Conservation (phyloP, 768 basidiomycete species). For the Coprinopsis sp. region DNA sequence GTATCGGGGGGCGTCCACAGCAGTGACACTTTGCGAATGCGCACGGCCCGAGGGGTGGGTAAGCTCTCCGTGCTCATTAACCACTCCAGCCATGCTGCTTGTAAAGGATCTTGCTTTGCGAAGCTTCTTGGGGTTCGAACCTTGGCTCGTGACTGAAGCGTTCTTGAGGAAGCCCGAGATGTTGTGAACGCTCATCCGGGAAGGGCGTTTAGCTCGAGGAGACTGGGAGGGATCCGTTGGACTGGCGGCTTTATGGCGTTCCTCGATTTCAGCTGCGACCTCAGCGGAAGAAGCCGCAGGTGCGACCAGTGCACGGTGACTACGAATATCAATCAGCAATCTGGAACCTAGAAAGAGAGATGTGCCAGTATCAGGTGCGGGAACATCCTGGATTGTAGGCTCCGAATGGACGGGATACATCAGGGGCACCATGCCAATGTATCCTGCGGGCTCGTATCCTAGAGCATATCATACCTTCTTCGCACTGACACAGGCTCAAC, state of each 20-base stretch:
- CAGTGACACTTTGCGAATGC: constrained; percentile 78
- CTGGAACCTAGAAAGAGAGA: constrained; percentile 5
- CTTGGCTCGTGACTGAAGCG: constrained; percentile 24
- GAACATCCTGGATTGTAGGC: no score
- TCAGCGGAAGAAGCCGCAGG: constrained; percentile 52
- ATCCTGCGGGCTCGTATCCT: no score
- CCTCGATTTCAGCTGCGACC: constrained; percentile 47
- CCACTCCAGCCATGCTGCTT: constrained; percentile 21
- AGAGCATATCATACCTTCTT: no score
- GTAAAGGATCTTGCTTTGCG: constrained; percentile 76
- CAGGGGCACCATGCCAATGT: no score
- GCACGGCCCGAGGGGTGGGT: constrained; percentile 42
- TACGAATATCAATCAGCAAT: constrained; percentile 20
- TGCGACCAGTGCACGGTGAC: constrained; percentile 57
- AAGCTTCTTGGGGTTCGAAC: constrained; percentile 46
- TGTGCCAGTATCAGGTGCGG: no score
- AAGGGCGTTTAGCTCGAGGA: constrained; percentile 43
- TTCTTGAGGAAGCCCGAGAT: constrained; percentile 46
- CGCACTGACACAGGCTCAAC: no score
- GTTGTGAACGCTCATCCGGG: constrained; percentile 63
- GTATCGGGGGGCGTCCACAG: constrained; percentile 54
- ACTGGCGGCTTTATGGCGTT: constrained; percentile 32
- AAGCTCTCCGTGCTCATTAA: constrained; percentile 19
- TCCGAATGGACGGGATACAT: no score
- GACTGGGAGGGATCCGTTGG: constrained; percentile 35